Conservation (phyloP, 2,329 filamentous ascomycete genomes). For the Chaetomium sp. region DNA sequence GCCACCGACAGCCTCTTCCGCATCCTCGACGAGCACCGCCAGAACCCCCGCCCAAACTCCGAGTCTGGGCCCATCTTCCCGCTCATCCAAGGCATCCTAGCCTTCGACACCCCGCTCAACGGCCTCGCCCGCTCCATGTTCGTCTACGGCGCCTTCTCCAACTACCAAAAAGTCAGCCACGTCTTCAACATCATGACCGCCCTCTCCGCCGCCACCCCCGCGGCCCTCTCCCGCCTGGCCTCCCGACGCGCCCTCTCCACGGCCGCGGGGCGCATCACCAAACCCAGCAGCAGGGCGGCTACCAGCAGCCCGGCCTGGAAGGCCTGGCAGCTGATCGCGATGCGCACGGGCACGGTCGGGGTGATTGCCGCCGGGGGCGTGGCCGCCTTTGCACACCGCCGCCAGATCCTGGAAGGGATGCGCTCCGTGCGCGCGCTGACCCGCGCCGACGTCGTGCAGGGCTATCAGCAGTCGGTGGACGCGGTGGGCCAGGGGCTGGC, state of each 20-base stretch:
- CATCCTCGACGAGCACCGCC: constrained; percentile 62
- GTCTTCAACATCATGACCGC: constrained; percentile 62
- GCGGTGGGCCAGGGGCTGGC: constrained; percentile 56
- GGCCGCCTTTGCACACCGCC: constrained; percentile 76
- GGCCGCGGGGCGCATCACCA: constrained; percentile 28
- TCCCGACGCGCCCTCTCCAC: constrained; percentile 38
- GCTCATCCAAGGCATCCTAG: constrained; percentile 75
- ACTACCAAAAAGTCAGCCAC: constrained; percentile 59
- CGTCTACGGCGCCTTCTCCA: constrained; percentile 61
- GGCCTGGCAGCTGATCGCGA: constrained; percentile 66
- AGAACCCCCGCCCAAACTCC: constrained; percentile 41
- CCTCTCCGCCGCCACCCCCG: constrained; percentile 53
- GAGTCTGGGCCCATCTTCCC: constrained; percentile 67
- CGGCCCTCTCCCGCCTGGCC: constrained; percentile 46
- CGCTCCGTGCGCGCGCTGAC: constrained; percentile 51
- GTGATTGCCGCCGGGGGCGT: constrained; percentile 80
- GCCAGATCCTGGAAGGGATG: constrained; percentile 60
- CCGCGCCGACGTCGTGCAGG: constrained; percentile 50
- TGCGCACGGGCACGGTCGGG: constrained; percentile 79
- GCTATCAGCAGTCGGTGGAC: constrained; percentile 53
- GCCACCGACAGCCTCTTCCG: constrained; percentile 79
- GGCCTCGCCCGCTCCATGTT: constrained; percentile 63
- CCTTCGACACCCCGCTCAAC: constrained; percentile 85
- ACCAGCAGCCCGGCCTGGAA: constrained; percentile 50
- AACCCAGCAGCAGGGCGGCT: constrained; percentile 26